These are phyloP conservation scores for Schizophyllum commune DNA, from an alignment of 1,284 basidiomycete genomes.

Conservation along the genomic window DNA sequence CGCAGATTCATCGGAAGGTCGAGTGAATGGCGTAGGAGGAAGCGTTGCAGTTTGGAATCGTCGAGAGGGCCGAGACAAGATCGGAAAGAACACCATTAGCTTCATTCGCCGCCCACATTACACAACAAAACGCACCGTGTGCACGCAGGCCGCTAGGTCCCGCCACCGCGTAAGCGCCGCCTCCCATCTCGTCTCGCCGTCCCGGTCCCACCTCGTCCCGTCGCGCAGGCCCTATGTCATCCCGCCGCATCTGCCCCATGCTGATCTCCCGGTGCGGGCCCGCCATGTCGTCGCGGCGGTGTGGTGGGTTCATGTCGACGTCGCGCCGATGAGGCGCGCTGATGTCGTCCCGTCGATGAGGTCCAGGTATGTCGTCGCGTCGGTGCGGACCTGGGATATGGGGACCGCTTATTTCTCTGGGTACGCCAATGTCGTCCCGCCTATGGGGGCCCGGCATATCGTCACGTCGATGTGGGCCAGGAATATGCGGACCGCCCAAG, in stretches of 20 bases:
- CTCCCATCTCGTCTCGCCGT: not conserved
- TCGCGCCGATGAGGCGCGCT: too few species aligned
- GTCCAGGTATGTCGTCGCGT: too few species aligned
- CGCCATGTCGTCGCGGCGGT: conserved; percentile 1
- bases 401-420: too few species aligned
- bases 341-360: too few species aligned
- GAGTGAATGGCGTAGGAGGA: not conserved
- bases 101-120: not conserved
- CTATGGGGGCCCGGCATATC: too few species aligned
- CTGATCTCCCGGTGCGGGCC: not conserved
- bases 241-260: too few species aligned
- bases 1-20: too few species aligned
- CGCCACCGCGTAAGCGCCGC: not conserved
- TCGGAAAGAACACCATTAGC: not conserved
- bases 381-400: too few species aligned
- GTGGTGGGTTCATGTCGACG: not conserved
- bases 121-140: not conserved
- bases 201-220: not conserved
- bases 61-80: not conserved
- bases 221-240: not conserved
- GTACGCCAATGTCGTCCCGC: too few species aligned
- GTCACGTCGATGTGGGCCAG: too few species aligned
- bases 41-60: not conserved
- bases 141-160: not conserved
- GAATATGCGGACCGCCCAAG: too few species aligned